These are phyloP conservation scores for Penicillium sp. DNA, from an alignment of 2,329 filamentous ascomycete species.

Conservation along the genomic window DNA sequence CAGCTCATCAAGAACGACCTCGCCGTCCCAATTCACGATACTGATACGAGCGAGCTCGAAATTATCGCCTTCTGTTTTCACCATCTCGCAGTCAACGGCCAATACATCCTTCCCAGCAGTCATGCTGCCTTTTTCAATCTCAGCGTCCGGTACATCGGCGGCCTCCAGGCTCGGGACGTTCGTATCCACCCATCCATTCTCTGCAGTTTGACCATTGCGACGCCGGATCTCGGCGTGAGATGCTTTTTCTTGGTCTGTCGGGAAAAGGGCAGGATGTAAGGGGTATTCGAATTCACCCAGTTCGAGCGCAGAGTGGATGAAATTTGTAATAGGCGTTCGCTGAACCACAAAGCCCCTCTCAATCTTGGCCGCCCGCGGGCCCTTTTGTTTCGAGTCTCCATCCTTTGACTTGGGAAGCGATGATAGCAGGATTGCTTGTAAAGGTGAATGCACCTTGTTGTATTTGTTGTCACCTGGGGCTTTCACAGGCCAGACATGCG, in stretches of 20 bases:
- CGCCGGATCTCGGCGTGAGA: constrained; percentile 56
- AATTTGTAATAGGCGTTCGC: constrained; percentile 77
- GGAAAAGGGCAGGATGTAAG: constrained; percentile 74
- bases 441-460: constrained; percentile 78
- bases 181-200: constrained; percentile 80
- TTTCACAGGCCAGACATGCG: constrained; percentile 83
- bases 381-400: constrained; percentile 55
- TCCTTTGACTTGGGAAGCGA: constrained; percentile 64
- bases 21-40: constrained; percentile 80
- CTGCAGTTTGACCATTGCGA: constrained; percentile 46
- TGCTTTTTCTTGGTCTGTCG: constrained; percentile 54
- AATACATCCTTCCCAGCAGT: constrained; percentile 77
- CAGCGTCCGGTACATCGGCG: constrained; percentile 63
- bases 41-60: constrained; percentile 88
- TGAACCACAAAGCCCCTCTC: constrained; percentile 68
- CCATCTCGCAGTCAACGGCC: constrained; percentile 96
- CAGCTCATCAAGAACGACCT: constrained; percentile 79
- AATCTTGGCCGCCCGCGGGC: constrained; percentile 61
- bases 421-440: constrained; percentile 78
- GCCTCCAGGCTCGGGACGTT: constrained; percentile 65
- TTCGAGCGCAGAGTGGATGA: constrained; percentile 69
- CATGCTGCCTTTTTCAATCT: constrained; percentile 77
- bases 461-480: constrained; percentile 82
- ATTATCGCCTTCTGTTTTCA: constrained; percentile 74
- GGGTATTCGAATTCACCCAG: constrained; percentile 80